phyloP scores from a whole-genome alignment of 2,329 filamentous ascomycete species.

The Cytospora leucostoma region DNA sequence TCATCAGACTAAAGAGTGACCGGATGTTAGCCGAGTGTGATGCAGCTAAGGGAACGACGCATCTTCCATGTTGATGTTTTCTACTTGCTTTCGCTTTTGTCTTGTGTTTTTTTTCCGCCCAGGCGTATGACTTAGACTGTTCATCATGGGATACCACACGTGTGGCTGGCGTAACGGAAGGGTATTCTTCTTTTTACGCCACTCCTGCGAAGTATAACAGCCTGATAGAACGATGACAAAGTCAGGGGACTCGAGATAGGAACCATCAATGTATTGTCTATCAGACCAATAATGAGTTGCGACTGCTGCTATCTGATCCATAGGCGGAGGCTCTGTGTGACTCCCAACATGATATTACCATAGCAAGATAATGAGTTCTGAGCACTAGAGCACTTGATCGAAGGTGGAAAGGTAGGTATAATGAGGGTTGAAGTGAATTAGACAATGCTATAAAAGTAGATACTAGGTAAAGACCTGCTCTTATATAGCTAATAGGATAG shows the following conservation, averaged over 20 bases:
- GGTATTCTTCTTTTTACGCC: background rate
- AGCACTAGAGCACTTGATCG: too few relatives aligned
- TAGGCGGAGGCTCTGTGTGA: background rate
- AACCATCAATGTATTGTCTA: constrained; percentile 4
- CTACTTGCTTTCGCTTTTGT: background rate
- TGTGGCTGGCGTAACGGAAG: constrained; percentile 1
- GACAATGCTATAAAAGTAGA: too few relatives aligned
- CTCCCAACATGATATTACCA: background rate
- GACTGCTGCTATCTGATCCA: background rate
- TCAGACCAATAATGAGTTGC: background rate
- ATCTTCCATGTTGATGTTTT: background rate
- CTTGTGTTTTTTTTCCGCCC: background rate
- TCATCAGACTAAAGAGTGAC: constrained; percentile 11
- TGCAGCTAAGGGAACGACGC: background rate
- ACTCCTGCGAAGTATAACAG: constrained; percentile 5
- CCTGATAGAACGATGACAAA: constrained; percentile 1
- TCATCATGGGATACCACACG: constrained; percentile 5
- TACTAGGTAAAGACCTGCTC: too few relatives aligned
- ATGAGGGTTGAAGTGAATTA: too few relatives aligned
- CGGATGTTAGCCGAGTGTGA: constrained; percentile 7
- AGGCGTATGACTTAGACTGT: constrained; percentile 22
- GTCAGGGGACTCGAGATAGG: constrained; percentile 3
- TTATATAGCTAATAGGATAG: too few relatives aligned
- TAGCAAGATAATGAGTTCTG: too few relatives aligned
- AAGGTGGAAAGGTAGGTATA: too few relatives aligned